Evolutionary conservation across 257 asterid genomes (phyloP).

Genomic region (Plantago ovata): DNA sequence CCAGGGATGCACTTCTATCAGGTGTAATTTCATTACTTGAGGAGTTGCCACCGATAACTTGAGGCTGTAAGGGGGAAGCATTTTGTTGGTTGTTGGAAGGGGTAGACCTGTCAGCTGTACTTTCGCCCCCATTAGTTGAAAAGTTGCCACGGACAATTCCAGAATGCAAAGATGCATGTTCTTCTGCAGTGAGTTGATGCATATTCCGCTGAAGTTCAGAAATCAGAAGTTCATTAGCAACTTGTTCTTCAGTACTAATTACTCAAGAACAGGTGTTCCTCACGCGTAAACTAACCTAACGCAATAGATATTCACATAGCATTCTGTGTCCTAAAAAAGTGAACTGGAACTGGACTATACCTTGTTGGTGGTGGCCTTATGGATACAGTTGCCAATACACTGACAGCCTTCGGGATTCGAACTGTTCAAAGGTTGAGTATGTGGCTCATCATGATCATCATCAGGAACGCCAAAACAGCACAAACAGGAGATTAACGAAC

Average conservation of each 20-base stretch:
- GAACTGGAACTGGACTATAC: slow-evolving; percentile 24
- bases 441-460: background rate
- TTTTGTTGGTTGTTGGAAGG: background rate
- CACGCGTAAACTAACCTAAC: background rate
- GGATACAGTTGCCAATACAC: slow-evolving; percentile 32
- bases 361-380: slow-evolving; percentile 31
- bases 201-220: background rate
- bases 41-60: background rate
- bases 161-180: background rate
- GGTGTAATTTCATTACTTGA: background rate
- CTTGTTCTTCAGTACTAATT: background rate
- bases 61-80: background rate
- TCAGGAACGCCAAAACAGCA: slow-evolving; percentile 27
- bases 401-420: slow-evolving; percentile 15
- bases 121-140: background rate
- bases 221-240: background rate
- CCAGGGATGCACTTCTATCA: slow-evolving; percentile 7
- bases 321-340: no score
- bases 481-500: slow-evolving; percentile 43
- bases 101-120: background rate
- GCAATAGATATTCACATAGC: no score
- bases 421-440: slow-evolving; percentile 4
- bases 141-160: background rate
- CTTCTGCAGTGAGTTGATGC: background rate
- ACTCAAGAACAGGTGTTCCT: background rate